Percentiles rank a stretch among this genome's conserved stretches.
phyloP scores from a whole-genome alignment of 1,284 basidiomycete genomes.

The Xerocomus minutiporus region DNA sequence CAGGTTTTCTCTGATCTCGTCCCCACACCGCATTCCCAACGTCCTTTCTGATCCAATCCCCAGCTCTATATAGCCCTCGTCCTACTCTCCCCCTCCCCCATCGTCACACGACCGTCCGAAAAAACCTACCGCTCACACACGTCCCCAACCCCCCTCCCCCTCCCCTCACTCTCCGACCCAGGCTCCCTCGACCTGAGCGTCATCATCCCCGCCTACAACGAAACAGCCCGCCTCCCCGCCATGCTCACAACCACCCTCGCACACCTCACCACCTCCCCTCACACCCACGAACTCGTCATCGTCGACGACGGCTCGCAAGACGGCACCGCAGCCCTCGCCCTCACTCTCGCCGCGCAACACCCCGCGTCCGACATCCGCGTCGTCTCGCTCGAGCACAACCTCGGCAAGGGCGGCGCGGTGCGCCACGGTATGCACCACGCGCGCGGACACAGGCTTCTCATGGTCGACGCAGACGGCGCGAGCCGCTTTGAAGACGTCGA shows the following conservation, averaged over 20 bases:
- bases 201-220: slow-evolving; percentile 90
- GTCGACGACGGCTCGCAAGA: slow-evolving; percentile 89
- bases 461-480: slow-evolving; percentile 93
- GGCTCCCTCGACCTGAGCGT: slow-evolving; percentile 67
- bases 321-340: slow-evolving; percentile 61
- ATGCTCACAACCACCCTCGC: slow-evolving; percentile 78
- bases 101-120: slow-evolving; percentile 61
- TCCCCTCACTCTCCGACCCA: slow-evolving; percentile 52
- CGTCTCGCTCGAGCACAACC: slow-evolving; percentile 72
- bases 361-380: slow-evolving; percentile 62
- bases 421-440: slow-evolving; percentile 83
- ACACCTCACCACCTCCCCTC: slow-evolving; percentile 40
- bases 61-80: slow-evolving; percentile 63
- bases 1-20: slow-evolving; percentile 11
- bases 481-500: slow-evolving; percentile 82
- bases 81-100: slow-evolving; percentile 63
- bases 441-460: slow-evolving; percentile 75
- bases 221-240: slow-evolving; percentile 68
- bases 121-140: slow-evolving; percentile 55
- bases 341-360: slow-evolving; percentile 60
- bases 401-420: slow-evolving; percentile 91
- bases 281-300: slow-evolving; percentile 75
- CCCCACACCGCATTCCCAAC: background rate
- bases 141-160: slow-evolving; percentile 46
- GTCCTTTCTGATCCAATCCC: slow-evolving; percentile 19